Percentiles rank a stretch among this genome's conserved stretches.
Conservation (phyloP, 2,329 filamentous ascomycete genomes). For the Ceratocystis colombiana region DNA sequence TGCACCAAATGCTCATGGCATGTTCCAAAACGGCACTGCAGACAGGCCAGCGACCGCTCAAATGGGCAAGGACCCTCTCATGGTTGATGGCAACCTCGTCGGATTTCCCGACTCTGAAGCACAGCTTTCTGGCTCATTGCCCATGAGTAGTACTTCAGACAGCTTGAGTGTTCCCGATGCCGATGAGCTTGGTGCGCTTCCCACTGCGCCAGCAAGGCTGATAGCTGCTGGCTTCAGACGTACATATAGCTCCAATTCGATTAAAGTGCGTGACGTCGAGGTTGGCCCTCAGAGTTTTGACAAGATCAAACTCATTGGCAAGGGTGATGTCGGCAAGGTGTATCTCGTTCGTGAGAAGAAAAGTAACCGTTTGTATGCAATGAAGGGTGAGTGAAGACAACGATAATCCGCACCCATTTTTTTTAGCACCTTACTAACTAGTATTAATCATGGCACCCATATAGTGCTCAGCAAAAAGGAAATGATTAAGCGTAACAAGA, state of each 20-base stretch:
- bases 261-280: slow-evolving; percentile 95
- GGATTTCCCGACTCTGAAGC: slow-evolving; percentile 35
- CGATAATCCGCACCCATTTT: not conserved
- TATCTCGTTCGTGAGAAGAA: slow-evolving; percentile 98
- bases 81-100: slow-evolving; percentile 40
- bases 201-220: slow-evolving; percentile 52
- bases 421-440: slow-evolving; percentile 32
- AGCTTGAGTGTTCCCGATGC: slow-evolving; percentile 37
- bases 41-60: slow-evolving; percentile 77
- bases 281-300: slow-evolving; percentile 93
- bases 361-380: slow-evolving; percentile 86
- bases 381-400: slow-evolving; percentile 65
- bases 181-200: slow-evolving; percentile 50
- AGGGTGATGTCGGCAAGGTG: slow-evolving; percentile 97
- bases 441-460: not conserved
- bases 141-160: slow-evolving; percentile 30
- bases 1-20: slow-evolving; percentile 88
- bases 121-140: slow-evolving; percentile 29
- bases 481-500: slow-evolving; percentile 99
- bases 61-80: slow-evolving; percentile 68
- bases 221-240: slow-evolving; percentile 71
- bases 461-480: slow-evolving; percentile 97
- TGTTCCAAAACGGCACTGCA: slow-evolving; percentile 55
- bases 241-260: slow-evolving; percentile 98
- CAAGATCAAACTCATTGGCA: slow-evolving; percentile 98